These are phyloP conservation scores for Claviceps maximensis DNA, from an alignment of 2,329 filamentous ascomycete species.

Conservation along the genomic window DNA sequence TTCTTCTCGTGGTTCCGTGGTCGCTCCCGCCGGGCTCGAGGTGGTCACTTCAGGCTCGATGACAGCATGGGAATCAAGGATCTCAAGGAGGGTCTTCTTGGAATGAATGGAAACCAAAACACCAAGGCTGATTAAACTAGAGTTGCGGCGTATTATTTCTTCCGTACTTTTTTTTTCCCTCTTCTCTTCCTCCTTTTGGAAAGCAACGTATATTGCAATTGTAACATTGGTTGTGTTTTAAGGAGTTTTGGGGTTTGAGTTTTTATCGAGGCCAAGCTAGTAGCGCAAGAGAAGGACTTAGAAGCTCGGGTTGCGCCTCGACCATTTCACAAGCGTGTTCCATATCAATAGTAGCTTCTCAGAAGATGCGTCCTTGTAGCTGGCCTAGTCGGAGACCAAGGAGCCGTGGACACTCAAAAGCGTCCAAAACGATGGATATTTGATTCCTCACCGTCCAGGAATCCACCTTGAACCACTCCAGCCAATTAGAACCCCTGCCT, in stretches of 20 bases:
- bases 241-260: neutral
- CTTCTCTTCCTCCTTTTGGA: slow-evolving; percentile 6
- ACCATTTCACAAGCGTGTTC: neutral
- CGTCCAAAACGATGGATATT: neutral
- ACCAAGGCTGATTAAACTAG: slow-evolving; percentile 21
- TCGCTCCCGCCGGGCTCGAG: slow-evolving; percentile 38
- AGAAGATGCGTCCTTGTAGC: neutral
- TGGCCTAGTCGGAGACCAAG: neutral
- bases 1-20: slow-evolving; percentile 40
- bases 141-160: neutral
- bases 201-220: slow-evolving; percentile 3
- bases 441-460: neutral
- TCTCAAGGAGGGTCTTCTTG: slow-evolving; percentile 53
- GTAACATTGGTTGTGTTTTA: slow-evolving; percentile 1
- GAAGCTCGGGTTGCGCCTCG: neutral
- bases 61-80: slow-evolving; percentile 37
- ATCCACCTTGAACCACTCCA: neutral
- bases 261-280: neutral
- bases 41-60: slow-evolving; percentile 49
- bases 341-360: neutral
- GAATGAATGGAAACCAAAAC: slow-evolving; percentile 24
- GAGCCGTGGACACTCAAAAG: neutral
- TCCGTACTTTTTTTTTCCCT: neutral
- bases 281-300: neutral
- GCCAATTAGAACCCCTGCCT: neutral